phyloP scores from a whole-genome alignment of 2,329 filamentous ascomycete species.

The Fusarium coicis region DNA sequence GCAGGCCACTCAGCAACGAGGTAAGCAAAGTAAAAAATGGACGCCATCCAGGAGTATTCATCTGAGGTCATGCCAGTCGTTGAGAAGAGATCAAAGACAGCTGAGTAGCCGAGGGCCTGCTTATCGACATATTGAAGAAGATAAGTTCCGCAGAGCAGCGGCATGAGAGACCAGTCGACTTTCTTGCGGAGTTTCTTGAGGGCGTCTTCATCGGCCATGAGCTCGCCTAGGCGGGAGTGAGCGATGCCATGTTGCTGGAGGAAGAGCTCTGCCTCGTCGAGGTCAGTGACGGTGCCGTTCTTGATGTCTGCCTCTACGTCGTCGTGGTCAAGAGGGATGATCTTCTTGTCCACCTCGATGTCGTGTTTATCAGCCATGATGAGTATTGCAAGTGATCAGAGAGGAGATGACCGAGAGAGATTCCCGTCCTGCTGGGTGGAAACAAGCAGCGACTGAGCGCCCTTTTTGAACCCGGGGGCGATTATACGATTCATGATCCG shows the following conservation, averaged over 20 bases:
- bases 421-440: constrained; percentile 1
- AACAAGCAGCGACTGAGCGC: background rate
- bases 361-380: constrained; percentile 32
- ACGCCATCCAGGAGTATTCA: constrained; percentile 66
- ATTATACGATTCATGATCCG: constrained; percentile 37
- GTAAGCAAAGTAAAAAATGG: constrained; percentile 65
- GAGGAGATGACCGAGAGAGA: background rate
- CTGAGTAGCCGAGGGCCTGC: constrained; percentile 63
- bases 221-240: constrained; percentile 36
- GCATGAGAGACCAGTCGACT: constrained; percentile 62
- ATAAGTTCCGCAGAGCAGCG: constrained; percentile 61
- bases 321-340: constrained; percentile 26
- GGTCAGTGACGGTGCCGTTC: constrained; percentile 35
- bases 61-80: constrained; percentile 58
- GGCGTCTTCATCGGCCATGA: constrained; percentile 40
- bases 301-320: constrained; percentile 43
- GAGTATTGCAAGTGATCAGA: no score
- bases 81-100: constrained; percentile 65
- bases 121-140: constrained; percentile 68
- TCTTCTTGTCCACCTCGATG: constrained; percentile 38
- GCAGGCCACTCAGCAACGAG: constrained; percentile 56
- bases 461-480: constrained; percentile 35
- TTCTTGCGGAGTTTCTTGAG: constrained; percentile 50
- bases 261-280: constrained; percentile 44
- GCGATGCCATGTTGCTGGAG: constrained; percentile 42